Evolutionary conservation across 495 filamentous ascomycete genomes (phyloP).

Genomic region (Bryoglossum gracile): DNA sequence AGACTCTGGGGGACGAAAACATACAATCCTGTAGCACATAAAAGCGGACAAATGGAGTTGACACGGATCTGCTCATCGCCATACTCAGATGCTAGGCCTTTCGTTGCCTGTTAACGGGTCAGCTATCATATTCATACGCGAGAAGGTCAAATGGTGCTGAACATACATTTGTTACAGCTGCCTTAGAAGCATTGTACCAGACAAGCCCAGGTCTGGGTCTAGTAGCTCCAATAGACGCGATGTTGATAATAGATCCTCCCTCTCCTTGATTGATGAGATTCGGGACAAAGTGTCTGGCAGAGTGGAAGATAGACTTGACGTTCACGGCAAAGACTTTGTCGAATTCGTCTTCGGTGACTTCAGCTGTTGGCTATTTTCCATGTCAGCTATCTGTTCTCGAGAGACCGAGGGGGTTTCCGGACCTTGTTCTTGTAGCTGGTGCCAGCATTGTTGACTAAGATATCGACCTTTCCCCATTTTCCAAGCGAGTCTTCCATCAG

Average conservation of each 20-base stretch:
- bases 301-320: slow-evolving; percentile 54
- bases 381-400: background rate
- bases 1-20: background rate
- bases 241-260: slow-evolving; percentile 59
- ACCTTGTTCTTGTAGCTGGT: slow-evolving; percentile 62
- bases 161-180: slow-evolving; percentile 54
- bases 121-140: no score
- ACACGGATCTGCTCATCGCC: slow-evolving; percentile 58
- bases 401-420: background rate
- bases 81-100: slow-evolving; percentile 63
- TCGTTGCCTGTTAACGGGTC: slow-evolving; percentile 53
- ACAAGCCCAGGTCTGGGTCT: slow-evolving; percentile 59
- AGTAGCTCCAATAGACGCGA: slow-evolving; percentile 55
- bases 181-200: slow-evolving; percentile 66
- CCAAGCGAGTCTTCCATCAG: slow-evolving; percentile 40
- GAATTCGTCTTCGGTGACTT: slow-evolving; percentile 62
- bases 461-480: slow-evolving; percentile 46
- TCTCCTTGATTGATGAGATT: slow-evolving; percentile 47
- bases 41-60: slow-evolving; percentile 54
- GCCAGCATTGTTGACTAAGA: slow-evolving; percentile 65
- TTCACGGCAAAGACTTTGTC: slow-evolving; percentile 61
- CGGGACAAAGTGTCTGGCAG: slow-evolving; percentile 44
- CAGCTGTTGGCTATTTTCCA: slow-evolving; percentile 39
- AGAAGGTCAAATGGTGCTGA: no score
- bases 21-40: slow-evolving; percentile 52